A percentile compares a stretch with the other conserved stretches of the same genome.
Conservation (phyloP, 139 green algal species). For the Klebsormidium nitens region DNA sequence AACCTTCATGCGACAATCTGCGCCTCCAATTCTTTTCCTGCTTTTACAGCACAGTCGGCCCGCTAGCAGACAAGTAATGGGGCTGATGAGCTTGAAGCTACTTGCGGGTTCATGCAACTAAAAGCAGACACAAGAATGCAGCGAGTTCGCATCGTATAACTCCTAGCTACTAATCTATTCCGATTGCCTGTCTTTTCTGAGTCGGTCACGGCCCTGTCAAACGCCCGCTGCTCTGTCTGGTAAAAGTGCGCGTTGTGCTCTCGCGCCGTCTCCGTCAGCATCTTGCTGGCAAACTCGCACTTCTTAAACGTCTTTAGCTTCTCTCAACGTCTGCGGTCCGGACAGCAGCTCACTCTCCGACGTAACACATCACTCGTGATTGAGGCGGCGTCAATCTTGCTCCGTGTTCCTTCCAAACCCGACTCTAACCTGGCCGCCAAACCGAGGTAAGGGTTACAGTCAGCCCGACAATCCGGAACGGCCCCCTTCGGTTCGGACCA, state of each 20-base stretch:
- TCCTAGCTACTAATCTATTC: too few species aligned
- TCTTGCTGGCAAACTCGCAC: background rate
- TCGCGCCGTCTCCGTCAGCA: background rate
- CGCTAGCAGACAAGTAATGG: too few species aligned
- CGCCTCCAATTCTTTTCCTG: too few species aligned
- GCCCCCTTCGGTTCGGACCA: conserved; percentile 6
- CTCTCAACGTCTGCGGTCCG: background rate
- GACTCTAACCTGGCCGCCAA: background rate
- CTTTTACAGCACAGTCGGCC: too few species aligned
- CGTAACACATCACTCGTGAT: background rate
- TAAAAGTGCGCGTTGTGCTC: conserved; percentile 7
- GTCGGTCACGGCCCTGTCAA: background rate
- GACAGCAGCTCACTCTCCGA: background rate
- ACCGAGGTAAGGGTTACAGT: conserved; percentile 9
- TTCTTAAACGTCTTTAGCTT: background rate
- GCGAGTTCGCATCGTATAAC: too few species aligned
- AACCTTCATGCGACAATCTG: too few species aligned
- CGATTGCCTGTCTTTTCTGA: background rate
- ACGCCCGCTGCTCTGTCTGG: background rate
- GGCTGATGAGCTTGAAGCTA: too few species aligned
- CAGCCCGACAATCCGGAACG: conserved; percentile 5
- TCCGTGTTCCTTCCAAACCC: background rate
- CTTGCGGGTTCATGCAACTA: too few species aligned
- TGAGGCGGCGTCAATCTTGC: background rate
- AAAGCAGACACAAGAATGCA: too few species aligned